Base-by-base conservation (phyloP, 2,329 filamentous ascomycete genomes). In the Anisogramma anomala region DNA sequence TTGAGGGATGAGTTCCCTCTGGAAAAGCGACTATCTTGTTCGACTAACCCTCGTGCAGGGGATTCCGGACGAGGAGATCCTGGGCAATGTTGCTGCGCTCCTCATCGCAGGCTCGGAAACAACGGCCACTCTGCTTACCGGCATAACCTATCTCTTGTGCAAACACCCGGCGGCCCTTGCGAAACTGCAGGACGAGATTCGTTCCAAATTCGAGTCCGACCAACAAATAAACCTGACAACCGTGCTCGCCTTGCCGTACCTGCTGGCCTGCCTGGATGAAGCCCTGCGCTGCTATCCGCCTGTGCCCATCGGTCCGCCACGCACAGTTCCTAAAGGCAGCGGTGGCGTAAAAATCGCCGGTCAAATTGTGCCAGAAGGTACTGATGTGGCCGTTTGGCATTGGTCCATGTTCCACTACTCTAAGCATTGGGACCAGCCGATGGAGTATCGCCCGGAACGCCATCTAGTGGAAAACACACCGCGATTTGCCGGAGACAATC, bases 251-350 rank as follows among this genome's bases (percentile, higher is more conserved):
- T 50, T 65, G 0, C 38, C 48, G 6, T 68, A 67, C 33, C 51
- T 67, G 39, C 45, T 54, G 9, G 63, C 63, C 2, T 55, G 51
- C 34, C 48, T 67, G 10, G 54, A 64, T 6, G 65, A 68, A 48
- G 52, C 53, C 4, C 43, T 68, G 27, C 57, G 64, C 6, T 49
- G 62, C 33, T 66, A 63, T 39, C 62, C 64, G 5, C 51, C 52
- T 13, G 42, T 50, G 0, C 34, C 47, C 2, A 18, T 27, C 8
- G 49, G 47, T 6, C 20, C 50, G 15, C 42, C 43, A 1, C 48
- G 51, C 0, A 20, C 46, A 1, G 44, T 48, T 2, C 43, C 50
- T 3, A 30, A 22, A 11, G 51, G 45, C n/a, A 50, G 51, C 22
- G 22, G 22, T 9, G 22, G 22, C 5, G 22, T 23, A 6, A 23